A percentile compares a stretch with the other conserved stretches of the same genome.
phyloP scores from a whole-genome alignment of 345 rosid species.

The Salix dunnii region DNA sequence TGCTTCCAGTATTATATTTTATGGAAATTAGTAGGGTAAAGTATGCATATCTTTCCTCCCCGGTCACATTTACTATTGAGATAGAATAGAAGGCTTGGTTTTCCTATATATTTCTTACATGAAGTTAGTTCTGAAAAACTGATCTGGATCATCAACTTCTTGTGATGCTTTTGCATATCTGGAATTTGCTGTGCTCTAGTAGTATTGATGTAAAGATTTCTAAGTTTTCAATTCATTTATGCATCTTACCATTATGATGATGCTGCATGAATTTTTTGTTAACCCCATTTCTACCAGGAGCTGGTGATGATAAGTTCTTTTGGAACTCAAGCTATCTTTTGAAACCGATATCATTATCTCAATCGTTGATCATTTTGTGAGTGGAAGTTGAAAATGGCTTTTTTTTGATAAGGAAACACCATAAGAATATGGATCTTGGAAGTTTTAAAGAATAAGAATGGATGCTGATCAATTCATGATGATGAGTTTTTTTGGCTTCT shows the following conservation, averaged over 20 bases:
- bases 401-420: not conserved
- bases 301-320: not conserved
- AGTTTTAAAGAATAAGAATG: not conserved
- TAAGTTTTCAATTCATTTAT: not conserved
- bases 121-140: not conserved
- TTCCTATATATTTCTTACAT: not conserved
- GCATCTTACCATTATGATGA: not conserved
- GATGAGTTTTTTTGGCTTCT: not conserved
- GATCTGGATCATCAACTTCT: not conserved
- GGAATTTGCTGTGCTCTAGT: not conserved
- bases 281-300: not conserved
- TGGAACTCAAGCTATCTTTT: not conserved
- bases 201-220: not conserved
- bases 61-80: conserved; percentile 6
- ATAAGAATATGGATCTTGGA: not conserved
- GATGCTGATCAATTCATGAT: not conserved
- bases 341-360: not conserved
- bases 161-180: not conserved
- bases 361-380: not conserved
- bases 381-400: not conserved
- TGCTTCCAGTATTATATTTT: conserved; percentile 14
- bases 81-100: conserved; percentile 9
- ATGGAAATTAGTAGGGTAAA: conserved; percentile 27
- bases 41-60: conserved; percentile 9
- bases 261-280: not conserved